Evolutionary conservation across 345 rosid species (phyloP), one percentile per base, ranked within the genome.

Genomic region (Turnera subulata): DNA sequence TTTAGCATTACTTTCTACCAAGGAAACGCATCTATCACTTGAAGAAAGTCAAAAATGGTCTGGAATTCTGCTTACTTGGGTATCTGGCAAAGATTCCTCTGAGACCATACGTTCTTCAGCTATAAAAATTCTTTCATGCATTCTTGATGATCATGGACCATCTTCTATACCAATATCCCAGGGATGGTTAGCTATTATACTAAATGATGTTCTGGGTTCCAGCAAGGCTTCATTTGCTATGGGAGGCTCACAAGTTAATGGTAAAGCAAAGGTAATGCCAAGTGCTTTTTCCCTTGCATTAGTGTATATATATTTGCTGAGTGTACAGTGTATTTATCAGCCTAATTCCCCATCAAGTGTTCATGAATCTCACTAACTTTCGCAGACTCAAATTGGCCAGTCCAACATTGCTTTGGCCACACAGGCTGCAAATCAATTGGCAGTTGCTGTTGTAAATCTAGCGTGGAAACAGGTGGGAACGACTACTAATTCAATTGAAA

Each of bases 21-120:
- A 88, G 55, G 85, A 78, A 53, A 69, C 70, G 70, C 94, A 72
- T 59, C 68, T 93, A 64, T 79, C 91, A 63, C 82, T 93, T 68
- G 85, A 83, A 78, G 97, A 93, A 76, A 81, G 99, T 71, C 88
- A 89, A 70, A 89, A 78, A 64, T 93, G 99, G 99, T 79, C 96
- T 14, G 84, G 82, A 40, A 81, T 87, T 67, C 76, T 93, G 58
- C 86, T 93, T 66, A 72, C 79, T 53, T 93, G 99, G 97, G 83
- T 77, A 55, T 82, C 73, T 63, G 91, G 85, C 59, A 81, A 80
- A 69, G 60, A 37, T 57, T 79, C 89, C 47, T 80, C 94, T 46
- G 78, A 80, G 43, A 73, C 73, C 15, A 74, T 81, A 25, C 78
- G 77, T 21, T 81, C 85, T 61, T 89, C 99, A 25, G 94, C 91